Conservation (phyloP, 371 early-diverging fungal species). For the Batkoa obscura region DNA sequence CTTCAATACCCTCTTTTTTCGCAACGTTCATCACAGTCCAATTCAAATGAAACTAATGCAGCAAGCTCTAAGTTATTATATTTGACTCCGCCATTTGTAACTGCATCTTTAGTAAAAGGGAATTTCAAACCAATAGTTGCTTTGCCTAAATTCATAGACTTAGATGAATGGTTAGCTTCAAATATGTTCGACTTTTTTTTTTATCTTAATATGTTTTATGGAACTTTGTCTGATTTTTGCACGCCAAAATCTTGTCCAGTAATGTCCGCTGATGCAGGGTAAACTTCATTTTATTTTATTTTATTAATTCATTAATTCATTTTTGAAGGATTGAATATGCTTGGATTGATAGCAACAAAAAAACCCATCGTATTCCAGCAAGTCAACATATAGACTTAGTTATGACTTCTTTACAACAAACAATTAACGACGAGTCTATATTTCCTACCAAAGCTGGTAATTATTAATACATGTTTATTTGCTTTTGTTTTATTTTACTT, state of each 20-base stretch:
- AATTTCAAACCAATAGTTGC: slow-evolving; percentile 70
- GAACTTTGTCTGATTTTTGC: neutral
- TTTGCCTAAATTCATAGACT: slow-evolving; percentile 74
- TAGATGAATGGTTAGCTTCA: slow-evolving; percentile 85
- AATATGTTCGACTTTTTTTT: slow-evolving; percentile 18
- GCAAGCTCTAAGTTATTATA: slow-evolving; percentile 38
- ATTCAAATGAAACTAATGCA: neutral
- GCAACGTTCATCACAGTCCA: neutral
- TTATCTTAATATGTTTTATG: neutral
- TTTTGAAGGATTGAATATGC: slow-evolving; percentile 38
- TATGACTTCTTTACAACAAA: slow-evolving; percentile 72
- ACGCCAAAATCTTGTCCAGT: neutral
- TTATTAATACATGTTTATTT: neutral
- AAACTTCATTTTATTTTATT: too few relatives aligned
- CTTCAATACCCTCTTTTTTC: neutral
- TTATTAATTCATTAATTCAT: too few relatives aligned
- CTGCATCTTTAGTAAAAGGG: slow-evolving; percentile 74
- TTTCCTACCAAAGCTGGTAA: slow-evolving; percentile 55
- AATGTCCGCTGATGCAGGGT: slow-evolving; percentile 3
- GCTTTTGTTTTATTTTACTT: neutral
- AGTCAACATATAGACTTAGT: slow-evolving; percentile 88
- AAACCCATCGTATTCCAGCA: slow-evolving; percentile 67
- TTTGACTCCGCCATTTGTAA: slow-evolving; percentile 49
- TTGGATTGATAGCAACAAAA: slow-evolving; percentile 77
- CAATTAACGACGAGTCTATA: slow-evolving; percentile 63